phyloP scores from a whole-genome alignment of 75 land plant genomes.

The Cunninghamia lanceolata region DNA sequence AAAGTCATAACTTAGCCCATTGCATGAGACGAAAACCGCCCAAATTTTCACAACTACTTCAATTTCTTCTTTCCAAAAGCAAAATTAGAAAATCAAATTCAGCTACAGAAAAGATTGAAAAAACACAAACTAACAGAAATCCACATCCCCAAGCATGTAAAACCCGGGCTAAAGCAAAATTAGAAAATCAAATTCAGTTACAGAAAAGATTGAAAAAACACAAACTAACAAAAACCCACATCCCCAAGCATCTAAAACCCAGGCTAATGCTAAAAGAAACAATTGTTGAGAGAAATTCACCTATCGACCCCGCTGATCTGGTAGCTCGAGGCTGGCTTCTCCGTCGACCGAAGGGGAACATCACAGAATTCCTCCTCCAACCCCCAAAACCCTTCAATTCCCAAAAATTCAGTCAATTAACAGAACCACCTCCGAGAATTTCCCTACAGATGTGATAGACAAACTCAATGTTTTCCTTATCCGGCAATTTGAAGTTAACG shows the following conservation, averaged over 20 bases:
- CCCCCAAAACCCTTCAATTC: no score
- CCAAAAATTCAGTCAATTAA: no score
- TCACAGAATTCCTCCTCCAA: not conserved
- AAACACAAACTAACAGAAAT: not conserved
- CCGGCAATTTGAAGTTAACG: not conserved
- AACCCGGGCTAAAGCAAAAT: not conserved
- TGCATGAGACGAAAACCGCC: not conserved
- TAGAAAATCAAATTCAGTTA: not conserved
- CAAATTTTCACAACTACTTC: not conserved
- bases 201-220: not conserved
- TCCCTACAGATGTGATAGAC: not conserved
- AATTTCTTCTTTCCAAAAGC: not conserved
- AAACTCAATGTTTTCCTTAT: not conserved
- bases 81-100: not conserved
- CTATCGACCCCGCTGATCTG: conserved; percentile 5
- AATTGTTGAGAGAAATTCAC: not conserved
- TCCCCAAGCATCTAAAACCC: not conserved
- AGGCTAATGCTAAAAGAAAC: not conserved
- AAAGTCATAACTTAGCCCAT: not conserved
- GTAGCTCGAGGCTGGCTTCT: conserved; percentile 1
- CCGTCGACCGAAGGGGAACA: conserved; percentile 9
- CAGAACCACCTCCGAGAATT: not conserved
- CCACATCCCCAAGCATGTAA: not conserved
- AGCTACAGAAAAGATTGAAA: not conserved
- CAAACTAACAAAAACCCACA: not conserved